Evolutionary conservation across 352 stramenopile species (phyloP), one percentile per base, ranked within the genome.

Genomic region (Pythium apleroticum): DNA sequence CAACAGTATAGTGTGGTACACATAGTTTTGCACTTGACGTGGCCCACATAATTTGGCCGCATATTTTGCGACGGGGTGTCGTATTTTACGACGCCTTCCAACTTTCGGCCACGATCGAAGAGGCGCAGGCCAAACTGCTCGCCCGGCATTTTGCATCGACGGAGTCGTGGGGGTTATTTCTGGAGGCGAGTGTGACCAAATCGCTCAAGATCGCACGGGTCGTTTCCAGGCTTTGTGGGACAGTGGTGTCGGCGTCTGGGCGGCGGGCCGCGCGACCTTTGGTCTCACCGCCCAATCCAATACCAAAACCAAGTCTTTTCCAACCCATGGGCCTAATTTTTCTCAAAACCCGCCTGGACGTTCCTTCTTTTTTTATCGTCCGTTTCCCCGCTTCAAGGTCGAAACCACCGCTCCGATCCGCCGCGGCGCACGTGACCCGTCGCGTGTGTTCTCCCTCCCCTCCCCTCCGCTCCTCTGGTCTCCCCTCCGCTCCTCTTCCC

Each of bases 391-490:
- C 46, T 53, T 53, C 46, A 53, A 53, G 46, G 14, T 30, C 46
- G 46, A 53, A 53, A 53, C 46, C 22, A 31, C 22, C 22, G 24
- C 24, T 33, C 46, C 46, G 22, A 33, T 33, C 46, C 22, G 24
- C 14, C 46, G 46, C 14, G 46, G 46, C 46, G 22, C 46, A 53
- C 22, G 46, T 33, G 46, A 33, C 46, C 46, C 22, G 46, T 53
- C 46, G 46, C 22, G 24, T 33, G 2, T 22, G 8, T 33, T 4
- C 43, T 5, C n/a, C 22, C 12, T 52, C 6, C n/a, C 22, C 46
- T 30, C 24, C 20, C 8, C 28, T 25, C 14, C 25, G 28, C 28
- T 69, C 62, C 64, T 62, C 69, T n/a, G n/a, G n/a, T n/a, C 56
- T 45, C 52, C 46, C 56, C 53, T 63, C 46, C 22, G 20, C 58